These are phyloP conservation scores for Cytidiella melzeri DNA, from an alignment of 768 basidiomycete genomes.

Conservation along the genomic window DNA sequence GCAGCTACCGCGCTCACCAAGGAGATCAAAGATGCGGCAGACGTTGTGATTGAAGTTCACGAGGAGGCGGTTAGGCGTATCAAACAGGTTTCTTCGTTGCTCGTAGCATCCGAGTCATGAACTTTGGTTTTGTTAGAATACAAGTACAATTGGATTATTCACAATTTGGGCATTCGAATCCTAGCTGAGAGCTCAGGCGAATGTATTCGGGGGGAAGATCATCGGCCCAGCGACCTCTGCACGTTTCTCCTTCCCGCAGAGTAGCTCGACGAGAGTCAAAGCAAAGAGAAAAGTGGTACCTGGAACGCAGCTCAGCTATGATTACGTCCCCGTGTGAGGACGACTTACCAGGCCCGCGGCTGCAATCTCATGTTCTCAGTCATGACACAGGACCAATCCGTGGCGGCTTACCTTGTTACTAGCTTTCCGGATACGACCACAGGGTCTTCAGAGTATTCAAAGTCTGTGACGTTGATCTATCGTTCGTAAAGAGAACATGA, in stretches of 20 bases:
- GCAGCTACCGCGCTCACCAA: conserved; percentile 6
- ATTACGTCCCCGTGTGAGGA: conserved; percentile 37
- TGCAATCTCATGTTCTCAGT: conserved; percentile 20
- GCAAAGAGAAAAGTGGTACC: conserved; percentile 78
- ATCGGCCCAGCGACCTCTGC: conserved; percentile 59
- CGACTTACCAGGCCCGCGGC: conserved; percentile 63
- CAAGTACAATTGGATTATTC: too few species aligned
- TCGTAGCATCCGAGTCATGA: too few species aligned
- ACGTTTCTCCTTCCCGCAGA: conserved; percentile 59
- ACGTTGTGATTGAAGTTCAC: conserved; percentile 4
- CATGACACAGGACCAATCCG: neutral
- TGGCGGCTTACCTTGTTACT: conserved; percentile 58
- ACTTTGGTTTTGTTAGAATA: too few species aligned
- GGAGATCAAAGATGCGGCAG: conserved; percentile 28
- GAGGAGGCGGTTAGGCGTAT: conserved; percentile 5
- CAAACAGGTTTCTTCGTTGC: neutral
- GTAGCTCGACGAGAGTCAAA: conserved; percentile 63
- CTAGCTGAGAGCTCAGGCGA: conserved; percentile 14
- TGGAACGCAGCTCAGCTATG: conserved; percentile 51
- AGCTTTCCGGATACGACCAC: conserved; percentile 70
- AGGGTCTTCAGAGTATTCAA: conserved; percentile 66
- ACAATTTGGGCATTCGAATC: too few species aligned
- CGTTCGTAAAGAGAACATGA: neutral
- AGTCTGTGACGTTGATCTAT: conserved; percentile 37
- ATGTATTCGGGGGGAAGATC: conserved; percentile 57